These are phyloP conservation scores for Boletus rufocinnamomeus DNA, from an alignment of 768 basidiomycete genomes.

Conservation along the genomic window DNA sequence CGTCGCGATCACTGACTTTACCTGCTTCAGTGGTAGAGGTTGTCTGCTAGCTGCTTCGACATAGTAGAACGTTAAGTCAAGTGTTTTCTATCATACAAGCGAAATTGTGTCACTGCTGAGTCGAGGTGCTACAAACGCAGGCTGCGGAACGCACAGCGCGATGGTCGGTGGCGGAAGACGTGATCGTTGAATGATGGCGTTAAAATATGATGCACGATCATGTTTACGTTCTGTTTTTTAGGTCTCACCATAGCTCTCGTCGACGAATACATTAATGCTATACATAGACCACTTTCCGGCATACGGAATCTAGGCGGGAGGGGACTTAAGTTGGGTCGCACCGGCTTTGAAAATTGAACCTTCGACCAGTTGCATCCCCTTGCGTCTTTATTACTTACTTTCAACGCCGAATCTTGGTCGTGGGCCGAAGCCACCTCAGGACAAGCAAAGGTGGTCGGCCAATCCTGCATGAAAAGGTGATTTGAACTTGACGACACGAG, in stretches of 20 bases:
- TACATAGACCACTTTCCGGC: not conserved
- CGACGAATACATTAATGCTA: not conserved
- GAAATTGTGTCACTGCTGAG: conserved; percentile 7
- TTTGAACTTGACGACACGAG: not conserved
- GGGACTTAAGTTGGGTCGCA: not conserved
- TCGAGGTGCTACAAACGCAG: conserved; percentile 54
- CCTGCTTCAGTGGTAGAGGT: too few species aligned
- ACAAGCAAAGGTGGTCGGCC: not conserved
- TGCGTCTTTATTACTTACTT: not conserved
- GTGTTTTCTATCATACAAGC: too few species aligned
- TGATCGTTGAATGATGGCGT: conserved; percentile 20
- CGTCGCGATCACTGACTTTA: too few species aligned
- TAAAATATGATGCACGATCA: not conserved
- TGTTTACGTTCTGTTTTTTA: not conserved
- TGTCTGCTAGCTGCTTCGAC: too few species aligned
- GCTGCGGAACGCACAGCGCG: conserved; percentile 47
- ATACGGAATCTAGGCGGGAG: not conserved
- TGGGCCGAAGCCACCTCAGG: not conserved
- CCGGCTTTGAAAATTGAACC: not conserved
- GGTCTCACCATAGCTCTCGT: not conserved
- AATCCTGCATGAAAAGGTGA: too few species aligned
- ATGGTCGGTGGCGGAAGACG: conserved; percentile 30
- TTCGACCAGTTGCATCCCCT: not conserved
- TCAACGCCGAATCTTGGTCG: not conserved
- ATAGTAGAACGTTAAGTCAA: too few species aligned